Percentiles rank a stretch among this genome's conserved stretches.
phyloP scores from a whole-genome alignment of 2,329 filamentous ascomycete genomes.

The Aspergillus sojae region DNA sequence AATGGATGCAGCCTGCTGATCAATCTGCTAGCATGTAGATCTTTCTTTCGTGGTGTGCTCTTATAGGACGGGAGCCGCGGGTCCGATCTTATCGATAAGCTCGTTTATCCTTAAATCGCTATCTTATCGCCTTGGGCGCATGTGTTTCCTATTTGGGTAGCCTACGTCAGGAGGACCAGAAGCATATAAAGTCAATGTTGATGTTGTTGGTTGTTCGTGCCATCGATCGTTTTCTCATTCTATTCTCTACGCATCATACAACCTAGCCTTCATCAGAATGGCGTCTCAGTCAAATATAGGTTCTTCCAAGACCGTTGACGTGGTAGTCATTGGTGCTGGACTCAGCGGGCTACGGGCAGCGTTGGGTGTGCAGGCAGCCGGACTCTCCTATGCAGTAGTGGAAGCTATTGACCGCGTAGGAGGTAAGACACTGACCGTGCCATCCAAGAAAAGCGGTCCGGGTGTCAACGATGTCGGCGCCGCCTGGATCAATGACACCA shows the following conservation, averaged over 20 bases:
- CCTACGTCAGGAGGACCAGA: background rate
- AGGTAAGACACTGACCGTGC: slow-evolving; percentile 39
- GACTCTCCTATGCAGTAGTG: slow-evolving; percentile 38
- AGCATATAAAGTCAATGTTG: background rate
- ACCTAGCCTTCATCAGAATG: background rate
- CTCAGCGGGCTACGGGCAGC: slow-evolving; percentile 43
- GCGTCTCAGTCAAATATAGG: background rate
- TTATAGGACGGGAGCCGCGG: background rate
- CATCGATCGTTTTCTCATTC: too few species aligned
- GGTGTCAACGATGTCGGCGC: slow-evolving; percentile 35
- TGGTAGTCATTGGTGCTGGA: slow-evolving; percentile 43
- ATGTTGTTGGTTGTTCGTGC: background rate
- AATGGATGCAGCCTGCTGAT: too few species aligned
- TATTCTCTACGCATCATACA: background rate
- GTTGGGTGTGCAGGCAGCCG: slow-evolving; percentile 31
- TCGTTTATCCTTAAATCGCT: too few species aligned
- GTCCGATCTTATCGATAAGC: background rate
- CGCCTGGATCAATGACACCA: slow-evolving; percentile 41
- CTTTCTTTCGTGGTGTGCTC: too few species aligned
- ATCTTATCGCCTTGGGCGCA: too few species aligned
- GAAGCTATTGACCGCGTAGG: slow-evolving; percentile 48
- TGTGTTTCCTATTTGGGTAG: background rate
- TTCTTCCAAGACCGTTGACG: slow-evolving; percentile 15
- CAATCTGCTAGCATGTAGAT: too few species aligned
- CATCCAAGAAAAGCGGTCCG: slow-evolving; percentile 13